Percentiles rank a stretch among this genome's conserved stretches.
Evolutionary conservation across 2,329 filamentous ascomycete species (phyloP).

Genomic region (Cladosporium sp.): DNA sequence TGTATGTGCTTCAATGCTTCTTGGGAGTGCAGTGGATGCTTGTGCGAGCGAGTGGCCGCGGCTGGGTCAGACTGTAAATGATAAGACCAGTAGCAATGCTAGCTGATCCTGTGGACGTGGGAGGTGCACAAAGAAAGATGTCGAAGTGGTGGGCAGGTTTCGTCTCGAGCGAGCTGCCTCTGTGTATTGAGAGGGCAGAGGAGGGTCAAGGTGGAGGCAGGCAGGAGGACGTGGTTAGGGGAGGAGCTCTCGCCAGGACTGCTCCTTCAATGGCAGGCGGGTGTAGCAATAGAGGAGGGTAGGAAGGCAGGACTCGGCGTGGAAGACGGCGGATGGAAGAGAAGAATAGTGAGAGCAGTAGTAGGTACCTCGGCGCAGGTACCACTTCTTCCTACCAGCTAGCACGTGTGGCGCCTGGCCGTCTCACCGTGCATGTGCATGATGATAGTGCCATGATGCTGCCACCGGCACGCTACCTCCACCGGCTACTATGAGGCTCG

Average conservation of each 20-base stretch:
- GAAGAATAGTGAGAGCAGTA: neutral
- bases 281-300: neutral
- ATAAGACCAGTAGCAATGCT: conserved; percentile 11
- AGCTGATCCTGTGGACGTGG: neutral
- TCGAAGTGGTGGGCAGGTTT: neutral
- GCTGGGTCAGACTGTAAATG: neutral
- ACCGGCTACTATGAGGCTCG: neutral
- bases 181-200: no score
- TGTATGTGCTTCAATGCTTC: neutral
- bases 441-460: neutral
- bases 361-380: neutral
- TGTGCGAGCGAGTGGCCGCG: neutral
- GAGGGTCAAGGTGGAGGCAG: conserved; percentile 1
- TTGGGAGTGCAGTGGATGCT: neutral
- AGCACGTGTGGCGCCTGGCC: conserved; percentile 1
- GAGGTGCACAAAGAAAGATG: conserved; percentile 1
- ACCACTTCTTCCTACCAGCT: neutral
- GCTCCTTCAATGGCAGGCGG: conserved; percentile 6
- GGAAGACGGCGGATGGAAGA: conserved; percentile 7
- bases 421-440: conserved; percentile 7
- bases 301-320: neutral
- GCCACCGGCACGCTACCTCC: neutral
- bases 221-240: conserved; percentile 4
- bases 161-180: neutral
- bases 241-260: neutral